Evolutionary conservation across 2,329 filamentous ascomycete species (phyloP), one percentile per base, ranked within the genome.

Genomic region (Phoma sp.): DNA sequence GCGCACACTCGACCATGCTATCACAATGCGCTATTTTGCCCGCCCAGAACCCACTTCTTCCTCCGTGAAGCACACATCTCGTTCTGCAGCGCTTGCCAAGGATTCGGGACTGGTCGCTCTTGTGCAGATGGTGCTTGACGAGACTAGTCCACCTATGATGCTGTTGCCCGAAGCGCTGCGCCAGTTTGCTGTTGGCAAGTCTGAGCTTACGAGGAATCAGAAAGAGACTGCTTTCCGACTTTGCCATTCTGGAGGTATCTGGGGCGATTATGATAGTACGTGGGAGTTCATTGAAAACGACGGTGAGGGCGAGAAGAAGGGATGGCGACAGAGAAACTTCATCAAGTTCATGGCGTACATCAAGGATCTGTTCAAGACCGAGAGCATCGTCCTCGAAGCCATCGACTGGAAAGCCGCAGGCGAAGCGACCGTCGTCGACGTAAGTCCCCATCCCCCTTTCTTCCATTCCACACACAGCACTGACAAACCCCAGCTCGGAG

Each of bases 21-120:
- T 70, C 7, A 74, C 72, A 0, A 66, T 72, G 53, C 70, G 69
- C 2, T 66, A 76, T 46, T 79, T 79, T 61, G 67, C 56, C 36
- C 42, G 48, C 62, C 36, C 32, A 21, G 46, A 49, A 15, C 60
- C 53, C 38, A 53, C 38, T 30, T 46, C 51, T 11, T 48, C 25
- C 14, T 60, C 37, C 12, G 60, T 74, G 23, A 43, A 51, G 23
- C 69, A 73, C 48, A 68, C 65, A 5, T 71, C 66, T 1, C 64
- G 69, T 20, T 71, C 69, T 4, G 68, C 69, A 1, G 66, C 68
- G 0, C 61, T 74, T 2, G 65, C 65, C 4, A 60, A 62, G 28
- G 61, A 61, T 15, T 17, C 61, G 1, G 71, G 69, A 1, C 58
- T 72, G 4, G 48, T 57, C 9, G 65, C 66, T 1, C 64, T 72